Percentiles rank a stretch among this genome's conserved stretches.
Conservation (phyloP, 192 early-diverging fungal genomes). For the Linnemannia zychae region DNA sequence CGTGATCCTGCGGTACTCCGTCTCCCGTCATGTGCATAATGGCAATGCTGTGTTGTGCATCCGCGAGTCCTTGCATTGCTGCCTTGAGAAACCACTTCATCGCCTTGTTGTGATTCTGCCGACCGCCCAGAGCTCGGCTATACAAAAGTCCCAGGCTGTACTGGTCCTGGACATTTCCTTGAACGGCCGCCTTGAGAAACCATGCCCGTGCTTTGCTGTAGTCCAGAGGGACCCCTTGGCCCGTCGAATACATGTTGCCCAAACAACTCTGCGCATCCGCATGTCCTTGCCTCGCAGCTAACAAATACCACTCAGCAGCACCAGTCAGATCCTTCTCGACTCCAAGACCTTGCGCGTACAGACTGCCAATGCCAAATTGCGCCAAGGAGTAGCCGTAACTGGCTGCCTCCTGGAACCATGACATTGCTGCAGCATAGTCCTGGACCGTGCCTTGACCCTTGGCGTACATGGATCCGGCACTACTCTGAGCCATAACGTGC, state of each 20-base stretch:
- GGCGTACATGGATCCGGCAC: background rate
- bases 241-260: background rate
- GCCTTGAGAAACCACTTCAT: slow-evolving; percentile 7
- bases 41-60: background rate
- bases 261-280: background rate
- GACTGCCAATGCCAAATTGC: background rate
- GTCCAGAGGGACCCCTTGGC: background rate
- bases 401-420: background rate
- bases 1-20: background rate
- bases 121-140: background rate
- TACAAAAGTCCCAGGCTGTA: background rate
- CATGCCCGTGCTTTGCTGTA: background rate
- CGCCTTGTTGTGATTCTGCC: background rate
- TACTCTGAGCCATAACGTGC: background rate
- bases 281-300: background rate
- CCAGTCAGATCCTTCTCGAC: background rate
- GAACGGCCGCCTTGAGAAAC: background rate
- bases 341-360: background rate
- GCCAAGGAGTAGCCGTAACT: background rate
- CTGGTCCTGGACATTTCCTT: background rate
- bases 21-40: slow-evolving; percentile 2
- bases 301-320: background rate
- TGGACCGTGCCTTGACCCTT: background rate
- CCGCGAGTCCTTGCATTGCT: background rate
- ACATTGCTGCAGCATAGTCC: background rate